Base-by-base conservation (phyloP, 345 rosid species). In the Toxicodendron radicans region DNA sequence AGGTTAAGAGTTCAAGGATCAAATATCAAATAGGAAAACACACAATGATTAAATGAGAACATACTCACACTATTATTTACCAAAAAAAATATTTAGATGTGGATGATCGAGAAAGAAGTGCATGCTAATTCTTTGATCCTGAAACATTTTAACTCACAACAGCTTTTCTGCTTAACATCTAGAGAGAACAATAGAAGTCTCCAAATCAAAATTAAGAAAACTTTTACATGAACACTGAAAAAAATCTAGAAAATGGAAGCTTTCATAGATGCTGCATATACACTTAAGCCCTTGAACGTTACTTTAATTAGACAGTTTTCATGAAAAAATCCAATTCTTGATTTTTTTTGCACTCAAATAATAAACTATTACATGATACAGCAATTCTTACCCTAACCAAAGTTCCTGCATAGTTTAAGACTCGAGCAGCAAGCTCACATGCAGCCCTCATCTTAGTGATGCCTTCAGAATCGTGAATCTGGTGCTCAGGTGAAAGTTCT, bases 351-450 rank as follows among this genome's bases (percentile, higher is more conserved):
- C 18, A 45, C 24, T 30, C 11, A 58, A 24, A 58, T 13, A 23
- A 24, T 23, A 61, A 21, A 68, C 38, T 17, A 4, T 2, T 49
- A 10, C 51, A 59, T 35, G 30, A 13, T 23, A 45, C 20, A 43
- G 46, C 43, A 73, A 51, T 64, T 58, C 86, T 73, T 83, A 95
- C 97, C 90, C 85, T 87, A 59, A 91, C 92, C 79, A 95, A 79
- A 72, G 88, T 90, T 74, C 99, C 94, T 17, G 99, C 97, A 80
- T 74, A 77, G 12, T 86, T 78, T 52, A 95, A 63, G 58, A 95
- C 98, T 41, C 92, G 88, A 74, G 99, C 98, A 58, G 98, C 97
- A 52, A 95, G 97, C 85, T 92, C 92, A 43, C 96, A 87, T 35
- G 98, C 97, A 79, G 94, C 98, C 80, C 80, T 90, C 98, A 92